phyloP scores from a whole-genome alignment of 1,139 yeast genomes.

The Maudiozyma humilis region DNA sequence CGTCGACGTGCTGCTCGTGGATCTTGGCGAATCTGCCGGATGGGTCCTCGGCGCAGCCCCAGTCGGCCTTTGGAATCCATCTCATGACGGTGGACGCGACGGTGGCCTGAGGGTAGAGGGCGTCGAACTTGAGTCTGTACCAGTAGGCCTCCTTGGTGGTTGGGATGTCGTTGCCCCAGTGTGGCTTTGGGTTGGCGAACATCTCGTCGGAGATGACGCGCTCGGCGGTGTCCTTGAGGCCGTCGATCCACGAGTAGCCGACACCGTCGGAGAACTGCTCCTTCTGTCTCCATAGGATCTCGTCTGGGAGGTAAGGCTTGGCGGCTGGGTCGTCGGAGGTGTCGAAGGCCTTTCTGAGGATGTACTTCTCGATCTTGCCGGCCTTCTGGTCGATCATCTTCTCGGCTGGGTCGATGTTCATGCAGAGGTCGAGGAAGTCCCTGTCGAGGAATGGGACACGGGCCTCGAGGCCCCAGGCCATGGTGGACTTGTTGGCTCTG shows the following conservation, averaged over 20 bases:
- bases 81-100: slow-evolving; percentile 97
- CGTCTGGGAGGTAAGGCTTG: slow-evolving; percentile 86
- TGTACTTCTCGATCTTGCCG: slow-evolving; percentile 86
- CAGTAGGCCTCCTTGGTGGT: slow-evolving; percentile 98
- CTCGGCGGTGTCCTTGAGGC: slow-evolving; percentile 92
- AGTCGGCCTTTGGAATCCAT: slow-evolving; percentile 99
- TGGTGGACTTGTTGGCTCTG: slow-evolving; percentile 97
- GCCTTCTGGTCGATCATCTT: slow-evolving; percentile 65
- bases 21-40: slow-evolving; percentile 93
- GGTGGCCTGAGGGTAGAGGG: slow-evolving; percentile 77
- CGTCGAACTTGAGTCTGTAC: slow-evolving; percentile 95
- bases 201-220: slow-evolving; percentile 79
- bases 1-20: slow-evolving; percentile 57
- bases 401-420: slow-evolving; percentile 91
- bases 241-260: slow-evolving; percentile 98
- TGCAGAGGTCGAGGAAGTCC: slow-evolving; percentile 80
- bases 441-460: slow-evolving; percentile 98
- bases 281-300: slow-evolving; percentile 98
- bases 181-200: slow-evolving; percentile 80
- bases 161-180: slow-evolving; percentile 94
- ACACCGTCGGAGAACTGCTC: slow-evolving; percentile 99
- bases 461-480: slow-evolving; percentile 99
- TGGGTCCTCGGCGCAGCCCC: slow-evolving; percentile 99
- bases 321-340: slow-evolving; percentile 61
- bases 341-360: slow-evolving; percentile 94